phyloP scores from a whole-genome alignment of 164 flowering plant genomes.

The Annona squamosa region DNA sequence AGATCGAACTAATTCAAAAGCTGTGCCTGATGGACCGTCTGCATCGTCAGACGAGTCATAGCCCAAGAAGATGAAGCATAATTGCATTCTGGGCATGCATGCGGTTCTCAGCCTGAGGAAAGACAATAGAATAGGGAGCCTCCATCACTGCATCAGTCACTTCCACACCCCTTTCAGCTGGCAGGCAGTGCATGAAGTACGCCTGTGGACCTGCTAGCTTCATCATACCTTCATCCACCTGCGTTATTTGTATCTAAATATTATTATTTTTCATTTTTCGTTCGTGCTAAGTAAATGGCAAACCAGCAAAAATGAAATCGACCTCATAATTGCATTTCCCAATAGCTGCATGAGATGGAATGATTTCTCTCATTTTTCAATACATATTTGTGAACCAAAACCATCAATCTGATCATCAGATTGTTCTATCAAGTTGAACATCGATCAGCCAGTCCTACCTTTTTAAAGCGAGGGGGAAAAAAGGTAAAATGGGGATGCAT shows the following conservation, averaged over 20 bases:
- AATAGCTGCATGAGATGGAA: too few relatives aligned
- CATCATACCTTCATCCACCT: constrained; percentile 90
- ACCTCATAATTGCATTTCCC: too few relatives aligned
- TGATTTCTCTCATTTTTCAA: too few relatives aligned
- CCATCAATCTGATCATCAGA: too few relatives aligned
- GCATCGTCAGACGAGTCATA: not conserved
- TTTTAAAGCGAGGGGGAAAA: too few relatives aligned
- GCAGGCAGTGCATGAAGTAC: constrained; percentile 90
- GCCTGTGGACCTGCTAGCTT: constrained; percentile 77
- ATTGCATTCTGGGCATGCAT: constrained; percentile 98
- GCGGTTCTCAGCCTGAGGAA: constrained; percentile 93
- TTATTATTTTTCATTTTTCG: too few relatives aligned
- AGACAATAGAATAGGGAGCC: constrained; percentile 84
- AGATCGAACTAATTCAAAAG: not conserved
- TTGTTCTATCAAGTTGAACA: too few relatives aligned
- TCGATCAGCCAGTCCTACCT: too few relatives aligned
- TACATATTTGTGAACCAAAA: too few relatives aligned
- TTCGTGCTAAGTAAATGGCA: too few relatives aligned
- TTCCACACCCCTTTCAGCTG: constrained; percentile 87
- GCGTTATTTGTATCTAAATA: constrained; percentile 4
- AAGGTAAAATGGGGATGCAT: too few relatives aligned
- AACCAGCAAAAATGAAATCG: too few relatives aligned
- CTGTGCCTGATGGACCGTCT: not conserved
- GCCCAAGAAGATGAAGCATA: constrained; percentile 53
- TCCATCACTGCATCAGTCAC: constrained; percentile 87